Conservation (phyloP, 2,329 filamentous ascomycete species). For the Nannizziopsis arthrosporioides region DNA sequence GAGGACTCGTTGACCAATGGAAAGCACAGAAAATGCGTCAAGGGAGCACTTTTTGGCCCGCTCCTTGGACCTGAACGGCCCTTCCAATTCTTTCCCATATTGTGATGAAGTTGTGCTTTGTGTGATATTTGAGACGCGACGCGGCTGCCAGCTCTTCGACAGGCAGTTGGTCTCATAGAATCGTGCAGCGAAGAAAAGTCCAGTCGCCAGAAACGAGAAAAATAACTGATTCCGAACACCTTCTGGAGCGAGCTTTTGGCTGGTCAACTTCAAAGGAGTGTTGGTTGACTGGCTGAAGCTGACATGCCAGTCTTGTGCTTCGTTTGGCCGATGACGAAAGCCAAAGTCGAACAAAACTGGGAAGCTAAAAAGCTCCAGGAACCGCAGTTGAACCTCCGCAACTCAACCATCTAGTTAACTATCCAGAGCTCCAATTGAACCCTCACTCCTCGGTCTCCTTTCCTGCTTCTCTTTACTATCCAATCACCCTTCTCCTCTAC, state of each 20-base stretch:
- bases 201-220: too few species aligned
- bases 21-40: conserved; percentile 38
- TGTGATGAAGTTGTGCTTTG: neutral
- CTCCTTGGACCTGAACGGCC: neutral
- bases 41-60: conserved; percentile 18
- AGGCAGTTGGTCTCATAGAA: conserved; percentile 2
- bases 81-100: conserved; percentile 6
- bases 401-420: neutral
- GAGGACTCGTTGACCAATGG: conserved; percentile 53
- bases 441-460: too few species aligned
- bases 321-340: too few species aligned
- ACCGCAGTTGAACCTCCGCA: too few species aligned
- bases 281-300: neutral
- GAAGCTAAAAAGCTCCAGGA: too few species aligned
- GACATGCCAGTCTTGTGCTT: too few species aligned
- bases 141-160: neutral
- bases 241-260: too few species aligned
- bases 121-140: neutral
- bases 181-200: too few species aligned
- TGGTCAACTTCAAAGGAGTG: too few species aligned
- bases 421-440: neutral
- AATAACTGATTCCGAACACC: too few species aligned
- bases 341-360: too few species aligned
- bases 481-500: neutral
- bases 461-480: too few species aligned